Conservation (phyloP, 2,329 filamentous ascomycete genomes). For the Colletotrichum euphorbiae region DNA sequence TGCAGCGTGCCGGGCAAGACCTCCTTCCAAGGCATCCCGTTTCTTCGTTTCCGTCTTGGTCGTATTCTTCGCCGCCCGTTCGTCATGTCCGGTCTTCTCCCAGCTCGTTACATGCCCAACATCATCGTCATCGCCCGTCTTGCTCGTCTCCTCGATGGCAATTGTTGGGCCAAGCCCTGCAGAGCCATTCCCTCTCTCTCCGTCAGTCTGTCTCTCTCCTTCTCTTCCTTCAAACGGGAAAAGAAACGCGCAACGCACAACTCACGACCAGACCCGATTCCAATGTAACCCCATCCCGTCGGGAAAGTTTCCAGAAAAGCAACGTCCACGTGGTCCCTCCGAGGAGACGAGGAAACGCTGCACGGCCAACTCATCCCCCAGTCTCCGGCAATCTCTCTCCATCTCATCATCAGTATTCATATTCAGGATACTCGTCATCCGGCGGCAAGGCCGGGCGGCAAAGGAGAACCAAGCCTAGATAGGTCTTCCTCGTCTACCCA, state of each 20-base stretch:
- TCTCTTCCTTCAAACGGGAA: background rate
- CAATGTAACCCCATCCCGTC: constrained; percentile 13
- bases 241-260: background rate
- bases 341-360: background rate
- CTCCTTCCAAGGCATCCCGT: background rate
- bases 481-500: background rate
- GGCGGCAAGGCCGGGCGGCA: background rate
- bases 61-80: background rate
- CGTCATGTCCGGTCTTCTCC: background rate
- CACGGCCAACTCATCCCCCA: constrained; percentile 4
- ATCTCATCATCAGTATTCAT: background rate
- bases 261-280: background rate
- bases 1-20: background rate
- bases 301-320: constrained; percentile 35
- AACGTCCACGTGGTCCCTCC: constrained; percentile 13
- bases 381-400: background rate
- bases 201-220: background rate
- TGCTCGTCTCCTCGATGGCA: background rate
- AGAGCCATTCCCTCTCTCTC: background rate
- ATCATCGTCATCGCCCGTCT: no score
- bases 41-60: background rate
- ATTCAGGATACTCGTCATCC: background rate
- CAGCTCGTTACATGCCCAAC: no score
- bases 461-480: background rate
- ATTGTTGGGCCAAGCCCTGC: background rate